These are phyloP conservation scores for Tylopilus subfusipes DNA, from an alignment of 768 basidiomycete genomes.

Conservation along the genomic window DNA sequence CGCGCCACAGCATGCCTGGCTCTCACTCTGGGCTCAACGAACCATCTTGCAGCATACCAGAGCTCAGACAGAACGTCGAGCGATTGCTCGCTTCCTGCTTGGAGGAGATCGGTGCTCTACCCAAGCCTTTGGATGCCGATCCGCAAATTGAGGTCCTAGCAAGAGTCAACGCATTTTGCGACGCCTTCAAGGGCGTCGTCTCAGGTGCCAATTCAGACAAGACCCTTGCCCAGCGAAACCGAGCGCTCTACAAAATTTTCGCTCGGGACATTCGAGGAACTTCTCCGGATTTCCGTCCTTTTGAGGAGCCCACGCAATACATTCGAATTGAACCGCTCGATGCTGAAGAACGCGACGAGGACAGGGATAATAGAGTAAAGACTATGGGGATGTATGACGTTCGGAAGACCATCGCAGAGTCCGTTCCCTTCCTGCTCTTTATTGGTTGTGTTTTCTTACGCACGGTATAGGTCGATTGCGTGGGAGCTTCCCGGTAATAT, in stretches of 20 bases:
- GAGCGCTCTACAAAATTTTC: conserved; percentile 32
- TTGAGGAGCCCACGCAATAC: conserved; percentile 13
- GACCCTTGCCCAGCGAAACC: conserved; percentile 35
- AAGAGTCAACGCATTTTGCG: conserved; percentile 44
- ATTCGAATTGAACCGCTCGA: conserved; percentile 11
- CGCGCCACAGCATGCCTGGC: neutral
- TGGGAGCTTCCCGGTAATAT: conserved; percentile 44
- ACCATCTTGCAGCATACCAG: conserved; percentile 41
- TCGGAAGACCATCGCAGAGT: conserved; percentile 35
- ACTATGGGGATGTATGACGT: conserved; percentile 34
- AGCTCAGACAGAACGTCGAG: conserved; percentile 39
- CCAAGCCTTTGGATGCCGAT: conserved; percentile 35
- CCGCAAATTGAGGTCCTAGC: conserved; percentile 45
- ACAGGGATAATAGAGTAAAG: neutral
- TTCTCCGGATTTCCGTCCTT: conserved; percentile 41
- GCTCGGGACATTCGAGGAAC: conserved; percentile 36
- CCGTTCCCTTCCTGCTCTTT: conserved; percentile 1
- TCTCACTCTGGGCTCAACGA: conserved; percentile 1
- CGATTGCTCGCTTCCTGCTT: conserved; percentile 36
- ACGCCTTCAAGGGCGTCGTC: conserved; percentile 33
- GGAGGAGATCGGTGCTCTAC: conserved; percentile 38
- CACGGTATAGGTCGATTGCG: conserved; percentile 31
- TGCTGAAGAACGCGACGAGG: neutral
- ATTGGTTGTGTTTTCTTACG: neutral
- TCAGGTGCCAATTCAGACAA: conserved; percentile 35